phyloP scores from a whole-genome alignment of 2,329 filamentous ascomycete species.

The Penicillium polonicum region DNA sequence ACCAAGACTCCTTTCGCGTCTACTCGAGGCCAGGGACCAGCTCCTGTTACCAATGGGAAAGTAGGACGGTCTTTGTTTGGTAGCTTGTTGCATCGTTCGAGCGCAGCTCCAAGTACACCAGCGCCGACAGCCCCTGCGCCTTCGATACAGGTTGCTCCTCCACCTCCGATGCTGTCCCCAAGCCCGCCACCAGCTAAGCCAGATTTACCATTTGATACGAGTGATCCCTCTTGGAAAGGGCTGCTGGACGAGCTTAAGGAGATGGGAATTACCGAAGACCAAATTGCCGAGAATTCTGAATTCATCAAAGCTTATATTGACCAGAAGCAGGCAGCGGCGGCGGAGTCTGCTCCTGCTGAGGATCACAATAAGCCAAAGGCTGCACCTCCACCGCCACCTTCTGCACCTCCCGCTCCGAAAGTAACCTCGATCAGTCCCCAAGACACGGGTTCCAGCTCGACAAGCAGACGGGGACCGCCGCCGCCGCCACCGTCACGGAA shows the following conservation, averaged over 20 bases:
- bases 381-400: slow-evolving; percentile 62
- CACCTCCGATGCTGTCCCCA: slow-evolving; percentile 29
- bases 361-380: slow-evolving; percentile 52
- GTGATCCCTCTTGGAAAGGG: slow-evolving; percentile 61
- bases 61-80: slow-evolving; percentile 54
- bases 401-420: slow-evolving; percentile 48
- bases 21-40: slow-evolving; percentile 48
- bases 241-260: slow-evolving; percentile 60
- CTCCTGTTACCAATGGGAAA: slow-evolving; percentile 46
- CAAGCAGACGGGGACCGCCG: slow-evolving; percentile 58
- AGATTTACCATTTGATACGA: slow-evolving; percentile 56
- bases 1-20: slow-evolving; percentile 70
- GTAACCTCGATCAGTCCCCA: slow-evolving; percentile 57
- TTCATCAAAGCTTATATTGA: slow-evolving; percentile 69
- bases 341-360: slow-evolving; percentile 42
- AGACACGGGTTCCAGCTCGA: slow-evolving; percentile 56
- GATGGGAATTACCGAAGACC: slow-evolving; percentile 68
- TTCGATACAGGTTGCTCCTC: slow-evolving; percentile 35
- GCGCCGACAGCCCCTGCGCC: slow-evolving; percentile 27
- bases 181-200: slow-evolving; percentile 28
- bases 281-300: slow-evolving; percentile 65
- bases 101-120: slow-evolving; percentile 39
- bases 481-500: slow-evolving; percentile 56
- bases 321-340: slow-evolving; percentile 57
- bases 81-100: slow-evolving; percentile 51